Conservation (phyloP, 108 stramenopile species). For the Poteriospumella lacustris region DNA sequence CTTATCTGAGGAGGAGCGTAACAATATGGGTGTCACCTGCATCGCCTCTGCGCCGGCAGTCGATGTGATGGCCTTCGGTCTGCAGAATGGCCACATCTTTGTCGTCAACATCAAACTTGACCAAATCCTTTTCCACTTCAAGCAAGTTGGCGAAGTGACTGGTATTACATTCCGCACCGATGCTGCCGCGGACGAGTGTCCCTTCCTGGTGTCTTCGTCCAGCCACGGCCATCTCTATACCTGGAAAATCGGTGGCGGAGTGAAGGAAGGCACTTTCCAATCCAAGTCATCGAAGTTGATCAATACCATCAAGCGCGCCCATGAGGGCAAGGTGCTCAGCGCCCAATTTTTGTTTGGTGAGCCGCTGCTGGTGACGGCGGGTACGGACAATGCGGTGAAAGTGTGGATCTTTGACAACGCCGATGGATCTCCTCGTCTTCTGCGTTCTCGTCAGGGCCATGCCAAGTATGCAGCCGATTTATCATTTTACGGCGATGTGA, state of each 20-base stretch:
- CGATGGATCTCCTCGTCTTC: neutral
- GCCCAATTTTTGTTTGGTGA: neutral
- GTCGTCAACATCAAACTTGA: conserved; percentile 11
- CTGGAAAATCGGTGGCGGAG: neutral
- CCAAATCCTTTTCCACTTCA: neutral
- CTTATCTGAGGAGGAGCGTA: neutral
- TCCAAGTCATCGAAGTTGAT: neutral
- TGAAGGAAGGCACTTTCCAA: neutral
- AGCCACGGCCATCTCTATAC: neutral
- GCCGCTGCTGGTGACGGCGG: conserved; percentile 4
- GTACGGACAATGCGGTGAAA: conserved; percentile 12
- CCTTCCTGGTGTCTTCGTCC: conserved; percentile 1
- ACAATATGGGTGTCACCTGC: neutral
- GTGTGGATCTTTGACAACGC: conserved; percentile 21
- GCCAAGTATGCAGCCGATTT: neutral
- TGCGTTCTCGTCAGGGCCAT: conserved; percentile 3
- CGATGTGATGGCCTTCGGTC: conserved; percentile 18
- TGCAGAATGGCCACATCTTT: neutral
- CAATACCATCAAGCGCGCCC: neutral
- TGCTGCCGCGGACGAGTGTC: neutral
- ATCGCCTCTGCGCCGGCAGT: neutral
- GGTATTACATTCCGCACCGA: conserved; percentile 8
- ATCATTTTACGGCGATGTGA: neutral
- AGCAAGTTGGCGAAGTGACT: conserved; percentile 10
- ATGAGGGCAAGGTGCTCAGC: neutral